Conservation (phyloP, 2,329 filamentous ascomycete species). For the Botrytis medusae region DNA sequence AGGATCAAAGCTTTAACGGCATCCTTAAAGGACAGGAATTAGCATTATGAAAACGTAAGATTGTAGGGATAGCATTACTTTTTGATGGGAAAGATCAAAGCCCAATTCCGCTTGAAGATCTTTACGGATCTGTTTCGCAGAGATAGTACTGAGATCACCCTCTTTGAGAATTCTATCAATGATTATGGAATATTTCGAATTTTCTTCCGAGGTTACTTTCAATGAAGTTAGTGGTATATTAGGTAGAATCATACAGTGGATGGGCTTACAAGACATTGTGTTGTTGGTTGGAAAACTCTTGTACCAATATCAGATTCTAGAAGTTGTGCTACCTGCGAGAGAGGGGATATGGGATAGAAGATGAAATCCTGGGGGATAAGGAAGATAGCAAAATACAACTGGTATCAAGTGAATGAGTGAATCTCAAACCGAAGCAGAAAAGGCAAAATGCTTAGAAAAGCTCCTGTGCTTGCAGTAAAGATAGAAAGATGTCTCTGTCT, state of each 20-base stretch:
- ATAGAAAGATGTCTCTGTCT: neutral
- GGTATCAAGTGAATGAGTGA: conserved; percentile 11
- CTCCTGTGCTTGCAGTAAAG: neutral
- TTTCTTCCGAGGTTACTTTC: conserved; percentile 37
- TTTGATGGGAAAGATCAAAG: conserved; percentile 42
- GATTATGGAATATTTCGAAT: conserved; percentile 40
- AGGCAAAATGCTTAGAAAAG: neutral
- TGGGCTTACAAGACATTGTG: conserved; percentile 32
- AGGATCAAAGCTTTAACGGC: conserved; percentile 54
- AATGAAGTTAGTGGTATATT: conserved; percentile 20
- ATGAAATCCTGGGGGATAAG: neutral
- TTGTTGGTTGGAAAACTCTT: neutral
- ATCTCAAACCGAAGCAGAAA: neutral
- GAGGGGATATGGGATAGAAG: conserved; percentile 7
- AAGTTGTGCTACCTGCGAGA: conserved; percentile 16
- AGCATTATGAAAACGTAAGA: conserved; percentile 14
- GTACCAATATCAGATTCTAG: conserved; percentile 9
- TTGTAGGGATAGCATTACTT: conserved; percentile 34
- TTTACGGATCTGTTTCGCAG: conserved; percentile 43
- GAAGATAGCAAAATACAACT: neutral
- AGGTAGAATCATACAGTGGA: neutral
- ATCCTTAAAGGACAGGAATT: conserved; percentile 41
- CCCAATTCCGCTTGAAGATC: conserved; percentile 38
- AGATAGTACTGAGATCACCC: conserved; percentile 42
- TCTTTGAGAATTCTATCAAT: conserved; percentile 43